A percentile compares a stretch with the other conserved stretches of the same genome.
Conservation (phyloP, 768 basidiomycete genomes). For the Russula virescens region DNA sequence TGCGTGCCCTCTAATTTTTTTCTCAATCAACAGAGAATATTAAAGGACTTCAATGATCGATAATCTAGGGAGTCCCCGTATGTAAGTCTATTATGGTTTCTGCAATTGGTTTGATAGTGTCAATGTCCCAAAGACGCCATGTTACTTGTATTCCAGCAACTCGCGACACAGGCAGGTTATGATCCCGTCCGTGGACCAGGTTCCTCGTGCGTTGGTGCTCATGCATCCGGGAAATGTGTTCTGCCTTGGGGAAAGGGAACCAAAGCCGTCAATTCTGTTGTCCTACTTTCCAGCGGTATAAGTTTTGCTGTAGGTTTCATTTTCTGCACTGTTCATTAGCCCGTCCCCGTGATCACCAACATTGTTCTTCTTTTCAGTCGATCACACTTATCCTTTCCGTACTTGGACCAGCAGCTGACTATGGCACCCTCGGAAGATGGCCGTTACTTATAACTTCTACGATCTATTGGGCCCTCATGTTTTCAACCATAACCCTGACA, state of each 20-base stretch:
- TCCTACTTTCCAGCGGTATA: slow-evolving; percentile 67
- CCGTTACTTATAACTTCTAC: slow-evolving; percentile 62
- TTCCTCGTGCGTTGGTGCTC: slow-evolving; percentile 53
- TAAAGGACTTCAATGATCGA: no score
- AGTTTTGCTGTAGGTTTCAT: slow-evolving; percentile 55
- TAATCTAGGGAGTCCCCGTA: no score
- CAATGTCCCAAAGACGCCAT: slow-evolving; percentile 31
- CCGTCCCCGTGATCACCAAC: background rate
- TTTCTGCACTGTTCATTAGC: background rate
- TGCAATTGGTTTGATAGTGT: no score
- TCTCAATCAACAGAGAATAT: slow-evolving; percentile 37
- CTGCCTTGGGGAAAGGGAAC: slow-evolving; percentile 70
- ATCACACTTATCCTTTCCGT: slow-evolving; percentile 82
- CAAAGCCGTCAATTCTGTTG: slow-evolving; percentile 67
- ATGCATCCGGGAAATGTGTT: slow-evolving; percentile 67
- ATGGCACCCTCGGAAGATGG: slow-evolving; percentile 74
- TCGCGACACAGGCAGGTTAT: slow-evolving; percentile 65
- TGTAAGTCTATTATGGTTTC: no score
- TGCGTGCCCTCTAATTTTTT: slow-evolving; percentile 29
- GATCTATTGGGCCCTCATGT: slow-evolving; percentile 78
- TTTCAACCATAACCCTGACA: slow-evolving; percentile 69
- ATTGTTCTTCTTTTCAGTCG: slow-evolving; percentile 35
- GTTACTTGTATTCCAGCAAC: slow-evolving; percentile 50
- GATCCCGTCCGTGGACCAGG: slow-evolving; percentile 66
- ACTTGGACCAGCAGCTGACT: slow-evolving; percentile 63